Conservation (phyloP, 768 basidiomycete species). For the Tremella mesenterica region DNA sequence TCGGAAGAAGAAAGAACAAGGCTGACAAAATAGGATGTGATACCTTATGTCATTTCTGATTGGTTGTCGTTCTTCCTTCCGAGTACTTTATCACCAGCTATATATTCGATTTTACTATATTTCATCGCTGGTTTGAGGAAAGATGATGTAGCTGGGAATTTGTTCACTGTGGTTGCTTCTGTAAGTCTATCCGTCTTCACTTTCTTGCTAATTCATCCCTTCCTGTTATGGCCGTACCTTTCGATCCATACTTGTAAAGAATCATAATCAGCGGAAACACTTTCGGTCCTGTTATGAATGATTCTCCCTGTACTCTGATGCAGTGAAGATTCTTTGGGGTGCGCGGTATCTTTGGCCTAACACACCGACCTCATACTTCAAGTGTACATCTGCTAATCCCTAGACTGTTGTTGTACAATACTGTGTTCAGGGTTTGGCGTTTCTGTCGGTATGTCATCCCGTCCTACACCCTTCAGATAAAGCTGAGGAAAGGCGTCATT, state of each 20-base stretch:
- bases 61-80: conserved; percentile 46
- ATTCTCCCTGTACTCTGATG: too few species aligned
- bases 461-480: background rate
- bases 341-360: too few species aligned
- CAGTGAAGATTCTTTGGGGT: too few species aligned
- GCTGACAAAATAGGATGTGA: conserved; percentile 30
- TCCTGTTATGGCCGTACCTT: too few species aligned
- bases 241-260: too few species aligned
- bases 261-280: too few species aligned
- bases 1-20: background rate
- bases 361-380: too few species aligned
- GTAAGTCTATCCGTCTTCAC: conserved; percentile 13
- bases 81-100: conserved; percentile 41
- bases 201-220: too few species aligned
- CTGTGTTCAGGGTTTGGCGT: conserved; percentile 21
- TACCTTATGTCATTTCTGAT: conserved; percentile 47
- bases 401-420: conserved; percentile 32
- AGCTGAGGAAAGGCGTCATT: conserved; percentile 18
- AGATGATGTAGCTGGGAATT: conserved; percentile 44
- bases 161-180: conserved; percentile 45
- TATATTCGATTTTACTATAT: conserved; percentile 42
- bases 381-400: background rate
- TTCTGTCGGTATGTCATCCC: conserved; percentile 14
- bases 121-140: conserved; percentile 43
- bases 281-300: too few species aligned